Base-by-base conservation (phyloP, 1,284 basidiomycete species). In the Cerioporus squamosus region DNA sequence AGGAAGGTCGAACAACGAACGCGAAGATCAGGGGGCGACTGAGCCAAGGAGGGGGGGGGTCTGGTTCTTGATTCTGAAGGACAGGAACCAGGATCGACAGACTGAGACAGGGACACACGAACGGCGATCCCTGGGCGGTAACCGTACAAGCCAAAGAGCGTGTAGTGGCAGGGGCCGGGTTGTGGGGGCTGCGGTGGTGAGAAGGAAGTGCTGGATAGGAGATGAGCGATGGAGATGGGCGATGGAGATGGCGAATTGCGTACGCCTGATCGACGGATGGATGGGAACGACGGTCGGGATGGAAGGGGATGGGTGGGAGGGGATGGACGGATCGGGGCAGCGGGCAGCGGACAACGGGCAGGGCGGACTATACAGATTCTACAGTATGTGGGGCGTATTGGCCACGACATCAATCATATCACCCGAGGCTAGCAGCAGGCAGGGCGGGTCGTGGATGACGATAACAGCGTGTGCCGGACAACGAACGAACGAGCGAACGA, bases 291-390 rank as follows among this genome's bases (percentile, higher is more conserved):
- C 49, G 23, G 18, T 29, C 44, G 43, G 42, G 52, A 43, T 47
- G 48, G 51, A 48, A 51, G 39, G 26, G 54, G 33, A 36, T 36
- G 40, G 39, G 36, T 29, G 23, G 24, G 23, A 45, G 15, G 23
- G 40, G 29, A 23, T 24, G 9, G 22, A 36, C 33, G 33, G 33
- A 36, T 24, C n/a, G 44, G 14, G 24, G n/a, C 23, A 23, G 26
- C 24, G 44, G 44, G 44, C 23, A 23, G 44, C 26, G 26, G 26
- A 29, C 26, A 29, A n/a, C n/a, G n/a, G n/a, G n/a, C n/a, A n/a
- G n/a, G 22, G 23, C 44, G 26, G 24, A 60, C 59, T 60, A 60
- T 60, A 60, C 48, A 53, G 55, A 33, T 54, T 54, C 51, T 61
- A 61, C 51, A 51, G 52, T 61, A 42, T 36, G 40, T 42, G 7